Evolutionary conservation across 2,329 filamentous ascomycete species (phyloP).

Genomic region (Botrytis hyacinthi): DNA sequence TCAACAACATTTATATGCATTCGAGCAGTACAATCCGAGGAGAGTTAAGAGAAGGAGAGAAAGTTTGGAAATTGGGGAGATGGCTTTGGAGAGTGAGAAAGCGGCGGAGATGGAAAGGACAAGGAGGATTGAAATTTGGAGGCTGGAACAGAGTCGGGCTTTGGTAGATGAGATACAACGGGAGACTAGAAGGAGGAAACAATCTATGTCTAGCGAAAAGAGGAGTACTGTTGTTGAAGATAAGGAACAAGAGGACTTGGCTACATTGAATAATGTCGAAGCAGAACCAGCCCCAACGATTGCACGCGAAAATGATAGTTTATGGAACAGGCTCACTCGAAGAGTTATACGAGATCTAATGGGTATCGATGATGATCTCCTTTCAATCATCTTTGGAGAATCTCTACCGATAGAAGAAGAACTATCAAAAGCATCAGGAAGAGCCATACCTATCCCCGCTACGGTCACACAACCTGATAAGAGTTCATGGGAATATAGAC

Average conservation of each 20-base stretch:
- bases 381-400: slow-evolving; percentile 87
- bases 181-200: slow-evolving; percentile 71
- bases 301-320: slow-evolving; percentile 58
- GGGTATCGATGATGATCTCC: slow-evolving; percentile 80
- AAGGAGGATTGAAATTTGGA: slow-evolving; percentile 86
- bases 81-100: slow-evolving; percentile 53
- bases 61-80: slow-evolving; percentile 51
- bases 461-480: slow-evolving; percentile 36
- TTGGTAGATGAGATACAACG: slow-evolving; percentile 86
- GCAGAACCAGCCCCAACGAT: slow-evolving; percentile 34
- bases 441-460: slow-evolving; percentile 21
- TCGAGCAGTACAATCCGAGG: slow-evolving; percentile 79
- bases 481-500: slow-evolving; percentile 68
- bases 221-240: slow-evolving; percentile 36
- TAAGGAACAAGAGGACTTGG: slow-evolving; percentile 36
- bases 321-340: slow-evolving; percentile 79
- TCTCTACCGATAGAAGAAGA: slow-evolving; percentile 54
- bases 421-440: slow-evolving; percentile 34
- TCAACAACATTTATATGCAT: slow-evolving; percentile 85
- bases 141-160: slow-evolving; percentile 82
- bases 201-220: slow-evolving; percentile 54
- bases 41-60: slow-evolving; percentile 56
- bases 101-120: slow-evolving; percentile 70
- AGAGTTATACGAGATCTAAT: slow-evolving; percentile 86
- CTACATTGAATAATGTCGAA: slow-evolving; percentile 35